Evolutionary conservation across 2,329 filamentous ascomycete species (phyloP).

Genomic region (Paraconiothyrium sp.): DNA sequence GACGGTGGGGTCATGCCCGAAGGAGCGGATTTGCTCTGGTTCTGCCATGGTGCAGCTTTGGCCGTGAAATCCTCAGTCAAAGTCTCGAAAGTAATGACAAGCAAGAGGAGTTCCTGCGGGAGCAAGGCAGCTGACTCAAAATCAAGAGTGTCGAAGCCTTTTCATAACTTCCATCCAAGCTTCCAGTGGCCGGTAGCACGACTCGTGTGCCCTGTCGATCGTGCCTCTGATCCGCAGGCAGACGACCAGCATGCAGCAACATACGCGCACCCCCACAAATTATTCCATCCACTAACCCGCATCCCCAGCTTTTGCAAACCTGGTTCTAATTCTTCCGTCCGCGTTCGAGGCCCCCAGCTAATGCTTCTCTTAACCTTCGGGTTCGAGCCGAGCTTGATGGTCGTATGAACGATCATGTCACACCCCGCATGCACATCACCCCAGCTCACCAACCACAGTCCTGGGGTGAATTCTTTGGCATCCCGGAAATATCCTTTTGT

Average conservation of each 20-base stretch:
- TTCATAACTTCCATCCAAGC: neutral
- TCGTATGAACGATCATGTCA: neutral
- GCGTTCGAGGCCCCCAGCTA: neutral
- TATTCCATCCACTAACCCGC: constrained; percentile 3
- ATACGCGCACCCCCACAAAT: neutral
- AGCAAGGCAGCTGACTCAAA: neutral
- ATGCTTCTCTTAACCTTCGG: neutral
- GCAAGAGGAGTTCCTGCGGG: neutral
- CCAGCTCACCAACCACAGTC: neutral
- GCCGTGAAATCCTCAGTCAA: neutral
- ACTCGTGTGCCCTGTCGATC: constrained; percentile 2
- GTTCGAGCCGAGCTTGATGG: neutral
- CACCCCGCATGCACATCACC: neutral
- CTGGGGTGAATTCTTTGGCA: neutral
- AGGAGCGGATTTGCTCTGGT: constrained; percentile 7
- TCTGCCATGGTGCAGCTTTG: neutral
- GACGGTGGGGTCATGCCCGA: constrained; percentile 2
- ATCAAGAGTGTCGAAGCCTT: constrained; percentile 4
- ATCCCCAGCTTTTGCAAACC: neutral
- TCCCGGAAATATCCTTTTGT: neutral
- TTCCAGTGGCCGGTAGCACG: neutral
- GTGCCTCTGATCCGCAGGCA: neutral
- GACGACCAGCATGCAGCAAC: neutral
- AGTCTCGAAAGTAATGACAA: neutral
- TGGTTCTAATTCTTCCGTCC: constrained; percentile 1